Evolutionary conservation across 768 basidiomycete genomes (phyloP).

Genomic region (Suillus discolor): DNA sequence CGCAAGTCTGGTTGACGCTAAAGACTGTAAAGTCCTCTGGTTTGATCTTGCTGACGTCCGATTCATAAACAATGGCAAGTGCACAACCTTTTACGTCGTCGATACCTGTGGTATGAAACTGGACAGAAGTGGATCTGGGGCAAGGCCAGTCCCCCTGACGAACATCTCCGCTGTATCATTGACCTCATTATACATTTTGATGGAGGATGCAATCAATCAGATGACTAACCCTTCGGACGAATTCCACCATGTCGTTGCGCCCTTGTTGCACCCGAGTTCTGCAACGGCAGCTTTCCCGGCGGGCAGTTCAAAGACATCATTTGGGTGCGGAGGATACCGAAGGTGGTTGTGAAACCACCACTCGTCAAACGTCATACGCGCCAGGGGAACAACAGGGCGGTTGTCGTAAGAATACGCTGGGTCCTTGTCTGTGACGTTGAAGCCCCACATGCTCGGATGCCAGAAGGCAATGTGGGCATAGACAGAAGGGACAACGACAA

Average conservation of each 20-base stretch:
- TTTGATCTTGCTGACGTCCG: constrained; percentile 35
- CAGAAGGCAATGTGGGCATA: constrained; percentile 25
- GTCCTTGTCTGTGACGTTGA: constrained; percentile 34
- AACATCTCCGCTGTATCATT: constrained; percentile 23
- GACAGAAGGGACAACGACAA: constrained; percentile 1
- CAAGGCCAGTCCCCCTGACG: constrained; percentile 27
- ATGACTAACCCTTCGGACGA: constrained; percentile 20
- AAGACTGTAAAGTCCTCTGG: constrained; percentile 47
- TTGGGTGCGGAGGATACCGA: constrained; percentile 31
- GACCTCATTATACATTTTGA: not conserved
- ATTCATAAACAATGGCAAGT: constrained; percentile 47
- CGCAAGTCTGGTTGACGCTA: constrained; percentile 45
- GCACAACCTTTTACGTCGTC: constrained; percentile 39
- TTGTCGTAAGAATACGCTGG: constrained; percentile 33
- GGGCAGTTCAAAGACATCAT: constrained; percentile 35
- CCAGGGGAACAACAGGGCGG: constrained; percentile 40
- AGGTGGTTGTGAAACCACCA: constrained; percentile 45
- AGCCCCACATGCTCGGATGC: constrained; percentile 40
- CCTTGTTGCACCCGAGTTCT: constrained; percentile 37
- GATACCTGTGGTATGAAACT: constrained; percentile 33
- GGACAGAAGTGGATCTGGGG: constrained; percentile 15
- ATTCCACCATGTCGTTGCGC: constrained; percentile 26
- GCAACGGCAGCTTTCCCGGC: constrained; percentile 24
- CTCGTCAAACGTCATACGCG: constrained; percentile 28
- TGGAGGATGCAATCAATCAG: not conserved